Evolutionary conservation across 2,329 filamentous ascomycete genomes (phyloP), one percentile per base, ranked within the genome.

Genomic region (Stachybotrys chlorohalonatus): DNA sequence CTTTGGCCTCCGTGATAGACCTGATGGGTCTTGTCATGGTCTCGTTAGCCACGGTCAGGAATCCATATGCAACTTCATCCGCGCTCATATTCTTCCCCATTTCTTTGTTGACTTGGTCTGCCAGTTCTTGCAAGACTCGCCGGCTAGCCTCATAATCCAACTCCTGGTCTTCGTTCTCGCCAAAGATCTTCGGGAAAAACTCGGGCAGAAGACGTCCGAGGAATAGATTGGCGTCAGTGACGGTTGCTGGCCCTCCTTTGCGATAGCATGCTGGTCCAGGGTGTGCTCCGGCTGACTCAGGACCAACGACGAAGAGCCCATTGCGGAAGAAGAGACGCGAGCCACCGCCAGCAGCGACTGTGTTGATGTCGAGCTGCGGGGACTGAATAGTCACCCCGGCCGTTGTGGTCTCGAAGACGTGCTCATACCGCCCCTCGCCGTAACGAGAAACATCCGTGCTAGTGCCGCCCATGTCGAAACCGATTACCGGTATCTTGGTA

Each of bases 111-210:
- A 96, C 87, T 63, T 90, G 79, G 46, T 87, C 79, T 0, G 90
- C 83, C 9, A 96, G 75, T 61, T 91, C 84, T 58, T 87, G 79
- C 57, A 96, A 88, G 1, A 89, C 79, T 62, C 81, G 84, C 66
- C 84, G 81, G 62, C 89, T 95, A 1, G 89, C 87, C 55, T 87
- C 80, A 1, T 82, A 75, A 65, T 96, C 91, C 1, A 96, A 72
- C 0, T 85, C 85, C 67, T 94, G 82, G 55, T 96, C 79, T 66
- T 96, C 92, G 49, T 92, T 87, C 68, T 90, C 87, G 49, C 93
- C 93, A 63, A 97, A 96, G 56, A 97, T 96, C 68, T 92, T 93
- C 0, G 92, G 92, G 65, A 96, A 96, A 75, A 94, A 95, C 58
- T 95, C 89, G 0, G 92, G 92, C 1, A 96, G 72, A 5, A 97